Percentiles rank a stretch among this genome's conserved stretches.
Conservation (phyloP, 108 stramenopile genomes). For the Stephanodiscus minutulus region DNA sequence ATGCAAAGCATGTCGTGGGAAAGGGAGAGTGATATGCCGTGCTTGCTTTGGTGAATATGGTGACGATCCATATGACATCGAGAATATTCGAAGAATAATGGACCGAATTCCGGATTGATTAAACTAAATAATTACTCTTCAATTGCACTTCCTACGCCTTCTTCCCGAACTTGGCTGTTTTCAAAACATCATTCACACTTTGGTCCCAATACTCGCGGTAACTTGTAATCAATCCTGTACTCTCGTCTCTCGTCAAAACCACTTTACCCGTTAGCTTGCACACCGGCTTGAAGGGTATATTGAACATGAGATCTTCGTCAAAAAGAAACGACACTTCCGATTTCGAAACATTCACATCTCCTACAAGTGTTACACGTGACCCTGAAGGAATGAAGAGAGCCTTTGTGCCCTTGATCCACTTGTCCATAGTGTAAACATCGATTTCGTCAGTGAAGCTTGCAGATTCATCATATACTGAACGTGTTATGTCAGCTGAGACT, state of each 20-base stretch:
- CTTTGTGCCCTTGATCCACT: constrained; percentile 85
- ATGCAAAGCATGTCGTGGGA: constrained; percentile 70
- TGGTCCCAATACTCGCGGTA: constrained; percentile 92
- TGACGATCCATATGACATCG: constrained; percentile 78
- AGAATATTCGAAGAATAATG: constrained; percentile 73
- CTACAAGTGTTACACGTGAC: constrained; percentile 62
- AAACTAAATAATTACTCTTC: background rate
- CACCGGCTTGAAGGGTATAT: constrained; percentile 78
- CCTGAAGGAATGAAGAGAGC: constrained; percentile 75
- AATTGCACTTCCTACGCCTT: constrained; percentile 14
- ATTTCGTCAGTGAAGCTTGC: constrained; percentile 89
- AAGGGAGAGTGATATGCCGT: constrained; percentile 78
- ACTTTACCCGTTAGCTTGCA: constrained; percentile 74
- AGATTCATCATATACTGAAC: constrained; percentile 79
- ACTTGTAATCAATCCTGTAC: constrained; percentile 78
- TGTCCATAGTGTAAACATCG: constrained; percentile 80
- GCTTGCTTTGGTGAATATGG: constrained; percentile 67
- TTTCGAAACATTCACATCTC: constrained; percentile 56
- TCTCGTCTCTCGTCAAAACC: constrained; percentile 64
- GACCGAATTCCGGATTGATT: constrained; percentile 68
- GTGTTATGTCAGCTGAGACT: constrained; percentile 72
- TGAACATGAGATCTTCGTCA: constrained; percentile 80
- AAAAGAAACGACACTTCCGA: constrained; percentile 68
- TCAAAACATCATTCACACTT: constrained; percentile 73
- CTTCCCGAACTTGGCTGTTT: constrained; percentile 68